Evolutionary conservation across 1,139 yeast genomes (phyloP), one percentile per base, ranked within the genome.

Genomic region (Yamadazyma songkhlaensis): DNA sequence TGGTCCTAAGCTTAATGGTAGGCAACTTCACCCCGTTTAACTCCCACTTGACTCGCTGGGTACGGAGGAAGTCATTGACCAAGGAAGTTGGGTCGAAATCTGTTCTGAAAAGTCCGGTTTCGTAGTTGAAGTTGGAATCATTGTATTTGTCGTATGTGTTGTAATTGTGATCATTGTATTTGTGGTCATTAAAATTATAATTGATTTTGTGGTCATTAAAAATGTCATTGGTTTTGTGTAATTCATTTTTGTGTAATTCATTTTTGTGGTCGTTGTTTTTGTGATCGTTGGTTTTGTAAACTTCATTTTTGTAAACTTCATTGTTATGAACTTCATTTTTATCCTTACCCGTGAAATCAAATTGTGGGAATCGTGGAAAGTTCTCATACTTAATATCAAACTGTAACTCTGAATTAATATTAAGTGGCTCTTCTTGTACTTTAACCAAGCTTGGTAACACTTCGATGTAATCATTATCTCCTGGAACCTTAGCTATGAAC

Each of bases 81-180:
- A 61, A 43, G 15, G 41, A 38, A 3, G 42, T 35, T 0, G 67
- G 60, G 42, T 63, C 48, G 35, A 52, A 64, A 36, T 64, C 71
- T n/a, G 46, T 42, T 8, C 46, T 39, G 29, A 47, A 53, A 9
- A 60, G 39, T 6, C 68, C 68, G 6, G 45, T 38, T 2, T 49
- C 45, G 32, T 51, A 58, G 36, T 57, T 44, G 31, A 62, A 59
- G 3, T 41, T 41, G 13, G 44, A 46, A 22, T 30, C 35, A 12
- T 20, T 3, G 13, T 30, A 36, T 3, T n/a, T 6, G 9, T 24
- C 30, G 2, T n/a, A n/a, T n/a, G n/a, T n/a, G n/a, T n/a, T n/a
- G n/a, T n/a, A n/a, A n/a, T n/a, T n/a, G n/a, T n/a, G n/a, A n/a
- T n/a, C n/a, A n/a, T n/a, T n/a, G n/a, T n/a, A n/a, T n/a, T n/a